Conservation (phyloP, 2,329 filamentous ascomycete species). For the Fusarium bulbicola region DNA sequence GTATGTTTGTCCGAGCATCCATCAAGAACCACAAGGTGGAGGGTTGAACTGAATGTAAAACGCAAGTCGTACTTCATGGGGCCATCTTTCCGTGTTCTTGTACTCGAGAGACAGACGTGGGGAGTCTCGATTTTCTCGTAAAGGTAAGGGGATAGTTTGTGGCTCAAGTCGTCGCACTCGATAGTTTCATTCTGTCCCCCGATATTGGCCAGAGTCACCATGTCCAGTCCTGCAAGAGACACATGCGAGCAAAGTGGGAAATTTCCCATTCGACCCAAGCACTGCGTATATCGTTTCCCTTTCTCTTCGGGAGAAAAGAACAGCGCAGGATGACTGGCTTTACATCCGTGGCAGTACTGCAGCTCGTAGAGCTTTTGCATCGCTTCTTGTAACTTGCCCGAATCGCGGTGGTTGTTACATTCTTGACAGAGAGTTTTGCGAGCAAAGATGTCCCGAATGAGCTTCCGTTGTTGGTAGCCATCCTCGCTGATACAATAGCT, state of each 20-base stretch:
- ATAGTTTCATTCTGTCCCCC: no score
- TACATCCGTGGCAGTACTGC: not conserved
- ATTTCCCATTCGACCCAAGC: not conserved
- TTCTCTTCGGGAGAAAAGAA: not conserved
- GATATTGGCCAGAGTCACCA: not conserved
- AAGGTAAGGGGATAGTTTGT: not conserved
- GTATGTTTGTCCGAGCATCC: not conserved
- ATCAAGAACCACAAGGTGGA: not conserved
- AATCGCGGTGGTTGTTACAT: not conserved
- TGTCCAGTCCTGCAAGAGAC: not conserved
- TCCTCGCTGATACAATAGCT: not conserved
- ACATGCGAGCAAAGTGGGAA: not conserved
- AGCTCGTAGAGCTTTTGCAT: conserved; percentile 7
- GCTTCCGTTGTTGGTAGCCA: not conserved
- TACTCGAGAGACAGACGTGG: not conserved
- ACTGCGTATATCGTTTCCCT: not conserved
- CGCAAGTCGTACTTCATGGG: not conserved
- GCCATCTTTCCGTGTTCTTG: not conserved
- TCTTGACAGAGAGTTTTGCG: not conserved
- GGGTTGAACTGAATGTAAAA: not conserved
- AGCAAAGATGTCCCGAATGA: not conserved
- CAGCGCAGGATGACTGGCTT: not conserved
- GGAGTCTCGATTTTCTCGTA: not conserved
- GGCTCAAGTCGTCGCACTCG: not conserved
- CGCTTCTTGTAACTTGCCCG: not conserved